These are phyloP conservation scores for Ogataea angusta DNA, from an alignment of 805 yeast species.

Conservation along the genomic window DNA sequence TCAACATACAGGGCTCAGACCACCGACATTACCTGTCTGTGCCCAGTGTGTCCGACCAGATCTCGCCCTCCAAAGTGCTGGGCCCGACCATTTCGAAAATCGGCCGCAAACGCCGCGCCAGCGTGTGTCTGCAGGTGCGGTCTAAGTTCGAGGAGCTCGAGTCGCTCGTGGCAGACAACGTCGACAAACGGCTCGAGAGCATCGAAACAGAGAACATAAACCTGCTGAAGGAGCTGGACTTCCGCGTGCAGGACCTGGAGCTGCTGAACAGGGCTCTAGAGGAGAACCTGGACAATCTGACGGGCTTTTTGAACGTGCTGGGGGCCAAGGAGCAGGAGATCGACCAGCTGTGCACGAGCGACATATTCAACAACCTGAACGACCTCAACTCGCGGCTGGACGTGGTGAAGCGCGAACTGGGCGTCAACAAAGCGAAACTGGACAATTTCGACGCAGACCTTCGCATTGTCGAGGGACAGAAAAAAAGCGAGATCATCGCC, in stretches of 20 bases:
- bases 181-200: conserved; percentile 22
- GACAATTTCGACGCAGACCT: conserved; percentile 21
- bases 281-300: conserved; percentile 26
- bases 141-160: conserved; percentile 29
- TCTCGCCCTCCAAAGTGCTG: conserved; percentile 6
- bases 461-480: conserved; percentile 18
- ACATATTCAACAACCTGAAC: conserved; percentile 27
- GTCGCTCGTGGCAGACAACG: conserved; percentile 23
- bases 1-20: conserved; percentile 5
- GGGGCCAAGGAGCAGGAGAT: conserved; percentile 30
- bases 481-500: conserved; percentile 13
- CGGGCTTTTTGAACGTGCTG: conserved; percentile 28
- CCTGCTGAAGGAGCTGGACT: conserved; percentile 28
- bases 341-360: conserved; percentile 17
- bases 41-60: conserved; percentile 8
- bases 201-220: conserved; percentile 29
- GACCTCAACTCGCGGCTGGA: conserved; percentile 29
- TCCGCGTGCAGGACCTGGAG: conserved; percentile 27
- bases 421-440: conserved; percentile 21
- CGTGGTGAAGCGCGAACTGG: conserved; percentile 21
- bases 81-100: conserved; percentile 10
- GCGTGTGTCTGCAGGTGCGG: conserved; percentile 26
- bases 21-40: conserved; percentile 13
- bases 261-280: conserved; percentile 29
- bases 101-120: conserved; percentile 3